Conservation (phyloP, 352 stramenopile genomes). For the Saprolegnia parasitica region DNA sequence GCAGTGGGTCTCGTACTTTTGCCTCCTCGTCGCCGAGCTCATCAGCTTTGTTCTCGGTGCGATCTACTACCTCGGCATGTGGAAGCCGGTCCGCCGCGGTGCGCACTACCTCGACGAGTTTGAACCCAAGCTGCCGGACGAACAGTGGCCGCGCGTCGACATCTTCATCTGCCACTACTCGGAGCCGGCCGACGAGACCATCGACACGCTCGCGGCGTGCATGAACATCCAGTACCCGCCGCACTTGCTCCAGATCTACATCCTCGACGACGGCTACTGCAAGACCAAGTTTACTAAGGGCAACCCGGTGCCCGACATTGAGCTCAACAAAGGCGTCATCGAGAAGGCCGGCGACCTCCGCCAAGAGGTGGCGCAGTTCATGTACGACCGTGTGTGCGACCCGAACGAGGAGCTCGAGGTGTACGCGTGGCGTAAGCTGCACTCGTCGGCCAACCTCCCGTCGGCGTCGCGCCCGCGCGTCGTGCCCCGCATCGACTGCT, state of each 20-base stretch:
- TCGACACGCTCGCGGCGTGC: constrained; percentile 81
- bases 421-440: constrained; percentile 80
- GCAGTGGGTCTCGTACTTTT: constrained; percentile 81
- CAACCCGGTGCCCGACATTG: constrained; percentile 50
- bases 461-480: constrained; percentile 63
- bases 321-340: constrained; percentile 71
- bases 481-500: constrained; percentile 68
- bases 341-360: constrained; percentile 75
- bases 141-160: constrained; percentile 82
- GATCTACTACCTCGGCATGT: constrained; percentile 87
- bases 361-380: constrained; percentile 83
- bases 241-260: constrained; percentile 79
- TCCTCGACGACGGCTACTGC: constrained; percentile 84
- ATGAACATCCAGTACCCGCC: constrained; percentile 86
- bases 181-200: constrained; percentile 78
- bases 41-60: constrained; percentile 62
- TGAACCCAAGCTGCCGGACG: constrained; percentile 69
- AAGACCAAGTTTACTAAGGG: constrained; percentile 74
- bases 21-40: constrained; percentile 57
- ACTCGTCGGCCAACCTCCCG: constrained; percentile 76
- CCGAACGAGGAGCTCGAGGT: constrained; percentile 84
- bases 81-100: constrained; percentile 80
- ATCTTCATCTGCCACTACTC: constrained; percentile 78
- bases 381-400: constrained; percentile 84
- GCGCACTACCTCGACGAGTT: constrained; percentile 87